Evolutionary conservation across 1,139 yeast genomes (phyloP).

Genomic region (Pichia sp.): DNA sequence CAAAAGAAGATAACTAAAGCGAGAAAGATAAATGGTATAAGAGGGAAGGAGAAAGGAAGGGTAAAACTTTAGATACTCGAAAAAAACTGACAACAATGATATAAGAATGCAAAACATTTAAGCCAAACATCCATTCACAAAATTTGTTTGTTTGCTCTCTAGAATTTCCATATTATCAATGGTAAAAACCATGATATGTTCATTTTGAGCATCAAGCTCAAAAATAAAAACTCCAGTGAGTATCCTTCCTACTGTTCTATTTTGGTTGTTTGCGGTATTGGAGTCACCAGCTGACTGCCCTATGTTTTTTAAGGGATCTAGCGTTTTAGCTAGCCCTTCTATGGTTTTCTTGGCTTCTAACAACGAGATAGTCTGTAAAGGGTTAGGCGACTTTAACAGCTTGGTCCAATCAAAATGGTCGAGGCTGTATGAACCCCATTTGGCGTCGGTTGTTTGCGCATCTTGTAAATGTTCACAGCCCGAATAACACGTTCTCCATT

Average conservation of each 20-base stretch:
- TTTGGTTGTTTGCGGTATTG: not conserved
- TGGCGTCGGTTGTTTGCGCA: slow-evolving; percentile 24
- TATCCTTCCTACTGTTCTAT: slow-evolving; percentile 40
- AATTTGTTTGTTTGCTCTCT: slow-evolving; percentile 36
- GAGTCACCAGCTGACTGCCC: not conserved
- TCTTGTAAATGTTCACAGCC: slow-evolving; percentile 44
- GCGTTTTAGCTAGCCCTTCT: slow-evolving; percentile 15
- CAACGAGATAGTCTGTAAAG: slow-evolving; percentile 13
- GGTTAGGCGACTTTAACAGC: slow-evolving; percentile 19
- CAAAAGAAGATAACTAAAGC: not conserved
- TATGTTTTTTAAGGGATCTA: slow-evolving; percentile 8
- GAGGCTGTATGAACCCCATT: slow-evolving; percentile 37
- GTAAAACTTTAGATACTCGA: not conserved
- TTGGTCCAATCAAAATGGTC: slow-evolving; percentile 21
- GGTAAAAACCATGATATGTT: slow-evolving; percentile 62
- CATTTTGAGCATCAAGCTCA: slow-evolving; percentile 59
- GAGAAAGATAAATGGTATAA: not conserved
- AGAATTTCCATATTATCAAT: slow-evolving; percentile 71
- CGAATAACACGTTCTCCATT: slow-evolving; percentile 61
- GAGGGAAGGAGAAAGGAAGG: not conserved
- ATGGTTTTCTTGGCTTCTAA: slow-evolving; percentile 17
- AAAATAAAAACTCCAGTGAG: slow-evolving; percentile 72
- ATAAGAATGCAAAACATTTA: not conserved
- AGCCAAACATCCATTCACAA: slow-evolving; percentile 22
- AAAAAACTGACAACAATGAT: not conserved